Base-by-base conservation (phyloP, 805 yeast genomes). In the Candida easanensis region DNA sequence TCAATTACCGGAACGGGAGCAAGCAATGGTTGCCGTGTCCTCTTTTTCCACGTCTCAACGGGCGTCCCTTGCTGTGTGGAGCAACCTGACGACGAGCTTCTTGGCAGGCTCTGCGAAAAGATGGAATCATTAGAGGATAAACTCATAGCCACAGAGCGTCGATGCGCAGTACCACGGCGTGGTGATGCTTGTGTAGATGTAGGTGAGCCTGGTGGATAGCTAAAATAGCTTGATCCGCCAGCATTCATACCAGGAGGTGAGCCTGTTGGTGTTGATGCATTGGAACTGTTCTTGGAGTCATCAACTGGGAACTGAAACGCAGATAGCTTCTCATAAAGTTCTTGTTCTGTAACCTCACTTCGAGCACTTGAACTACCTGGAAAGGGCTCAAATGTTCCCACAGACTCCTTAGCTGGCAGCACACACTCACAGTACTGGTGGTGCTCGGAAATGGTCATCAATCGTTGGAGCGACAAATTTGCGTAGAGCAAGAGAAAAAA, bases 1-100 rank as follows among this genome's bases (percentile, higher is more conserved):
- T 54, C 56, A 25, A 52, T 54, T 1, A 44, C n/a, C 9, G 54
- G 53, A 2, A 19, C 13, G 11, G 43, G 39, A 3, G 9, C 28
- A 4, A n/a, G 25, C 10, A 4, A n/a, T 20, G 15, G 36, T 19
- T 4, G 17, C 18, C 22, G 31, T n/a, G 10, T n/a, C 15, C 4
- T 17, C n/a, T 30, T 30, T n/a, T n/a, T n/a, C 33, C 7, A 8
- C 16, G 33, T 10, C 18, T 8, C 10, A 16, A 6, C 7, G 10
- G 19, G 19, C 23, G 15, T 15, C 14, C 31, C 32, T 46, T 32
- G 30, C 30, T 16, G 10, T 11, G 33, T 21, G 27, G 30, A 30
- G 19, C 19, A 8, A 5, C 33, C 33, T 7, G 33, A 30, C n/a
- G 16, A 7, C 11, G 33, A 30, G 7, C 18, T 19, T 15, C 19